These are phyloP conservation scores for Hymenoscyphus occultus DNA, from an alignment of 2,329 filamentous ascomycete species.

Conservation along the genomic window DNA sequence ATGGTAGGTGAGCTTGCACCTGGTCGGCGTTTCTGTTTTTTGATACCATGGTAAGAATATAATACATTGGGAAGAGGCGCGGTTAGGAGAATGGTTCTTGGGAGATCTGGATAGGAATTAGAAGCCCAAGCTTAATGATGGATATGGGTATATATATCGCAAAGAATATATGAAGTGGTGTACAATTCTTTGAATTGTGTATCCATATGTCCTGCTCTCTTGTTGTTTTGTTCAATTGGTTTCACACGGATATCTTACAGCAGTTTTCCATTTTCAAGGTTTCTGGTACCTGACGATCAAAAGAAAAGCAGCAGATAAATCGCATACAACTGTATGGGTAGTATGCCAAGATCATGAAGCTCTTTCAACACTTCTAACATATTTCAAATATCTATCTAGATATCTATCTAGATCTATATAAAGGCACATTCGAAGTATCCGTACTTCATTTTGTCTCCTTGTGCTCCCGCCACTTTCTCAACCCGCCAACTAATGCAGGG, in stretches of 20 bases:
- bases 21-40: slow-evolving; percentile 7
- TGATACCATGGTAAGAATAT: slow-evolving; percentile 20
- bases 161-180: not conserved
- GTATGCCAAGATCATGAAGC: no score
- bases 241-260: no score
- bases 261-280: no score
- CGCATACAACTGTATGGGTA: no score
- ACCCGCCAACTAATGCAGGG: not conserved
- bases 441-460: not conserved
- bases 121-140: not conserved
- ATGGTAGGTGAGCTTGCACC: not conserved
- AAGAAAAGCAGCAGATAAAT: no score
- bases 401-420: no score
- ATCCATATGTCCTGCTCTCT: no score
- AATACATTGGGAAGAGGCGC: slow-evolving; percentile 4
- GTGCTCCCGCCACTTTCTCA: not conserved
- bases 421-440: no score
- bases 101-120: not conserved
- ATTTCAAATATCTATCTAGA: not conserved
- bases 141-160: not conserved
- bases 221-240: no score
- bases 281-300: no score
- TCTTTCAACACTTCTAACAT: no score
- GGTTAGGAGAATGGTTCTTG: not conserved
- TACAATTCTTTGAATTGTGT: no score